Base-by-base conservation (phyloP, 2,329 filamentous ascomycete species). In the Penicillium rolfsii region DNA sequence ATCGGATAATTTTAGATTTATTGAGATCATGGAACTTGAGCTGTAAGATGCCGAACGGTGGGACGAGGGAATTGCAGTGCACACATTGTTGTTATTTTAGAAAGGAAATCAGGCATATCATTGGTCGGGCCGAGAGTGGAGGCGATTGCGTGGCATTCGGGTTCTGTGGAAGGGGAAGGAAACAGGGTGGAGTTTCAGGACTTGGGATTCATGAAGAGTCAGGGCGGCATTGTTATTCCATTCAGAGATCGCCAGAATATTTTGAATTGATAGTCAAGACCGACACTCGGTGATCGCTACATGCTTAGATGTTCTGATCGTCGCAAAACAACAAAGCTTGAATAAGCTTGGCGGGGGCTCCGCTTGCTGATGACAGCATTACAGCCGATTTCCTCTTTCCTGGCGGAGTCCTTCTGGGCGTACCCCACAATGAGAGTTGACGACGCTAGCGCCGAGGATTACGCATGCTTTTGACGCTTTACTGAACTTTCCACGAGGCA, bases 371-470 rank as follows among this genome's bases (percentile, higher is more conserved):
- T 43, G 28, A 22, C 19, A 22, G 19, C 19, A 33, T 55, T 50
- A 60, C 55, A 36, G 40, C 46, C 52, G 52, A 5, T 11, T 12
- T 19, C 19, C 24, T 24, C 40, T 43, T 11, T 19, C 9, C 40
- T 43, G 30, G 11, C 30, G 8, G 30, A 33, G 30, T 33, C 30
- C 30, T 33, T 19, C n/a, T 19, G 40, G 54, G 48, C 43, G 48
- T 33, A 41, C 59, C 52, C 63, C 59, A 62, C 61, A 59, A 60
- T 50, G 45, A 55, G 62, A 55, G 65, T 67, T 65, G 62, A 67
- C 64, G 62, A 69, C 65, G 65, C 65, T 69, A 67, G 67, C 65
- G 67, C 58, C 55, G 61, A 65, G 62, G 65, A 55, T 67, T 67
- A 65, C 64, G 65, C 65, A 68, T 65, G 60, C 65, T 30, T 55